These are phyloP conservation scores for Volvariella surrecta DNA, from an alignment of 1,284 basidiomycete species.

Conservation along the genomic window DNA sequence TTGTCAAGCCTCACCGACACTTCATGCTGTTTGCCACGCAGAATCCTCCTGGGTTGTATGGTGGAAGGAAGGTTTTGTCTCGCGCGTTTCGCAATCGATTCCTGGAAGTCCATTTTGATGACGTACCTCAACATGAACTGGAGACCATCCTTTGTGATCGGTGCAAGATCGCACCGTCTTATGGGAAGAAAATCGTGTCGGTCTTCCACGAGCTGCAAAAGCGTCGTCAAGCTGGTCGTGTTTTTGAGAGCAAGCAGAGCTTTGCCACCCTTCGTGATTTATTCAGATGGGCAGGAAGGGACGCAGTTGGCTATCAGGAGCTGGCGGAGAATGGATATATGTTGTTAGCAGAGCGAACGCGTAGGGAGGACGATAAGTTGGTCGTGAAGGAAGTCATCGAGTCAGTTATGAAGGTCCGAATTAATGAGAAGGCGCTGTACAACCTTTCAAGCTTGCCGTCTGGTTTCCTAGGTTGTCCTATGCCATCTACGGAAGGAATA, in stretches of 20 bases:
- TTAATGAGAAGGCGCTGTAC: constrained; percentile 71
- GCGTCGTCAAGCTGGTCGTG: constrained; percentile 81
- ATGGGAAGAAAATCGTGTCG: constrained; percentile 83
- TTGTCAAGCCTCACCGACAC: constrained; percentile 88
- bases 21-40: constrained; percentile 99
- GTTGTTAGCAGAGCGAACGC: constrained; percentile 89
- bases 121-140: constrained; percentile 91
- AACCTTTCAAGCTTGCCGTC: constrained; percentile 27
- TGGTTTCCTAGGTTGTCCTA: constrained; percentile 45
- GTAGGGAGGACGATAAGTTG: constrained; percentile 78
- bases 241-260: constrained; percentile 97
- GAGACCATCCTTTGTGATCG: constrained; percentile 89
- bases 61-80: constrained; percentile 91
- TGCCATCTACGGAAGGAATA: constrained; percentile 45
- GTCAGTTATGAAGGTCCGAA: constrained; percentile 80
- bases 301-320: constrained; percentile 85
- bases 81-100: constrained; percentile 98
- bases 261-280: constrained; percentile 97
- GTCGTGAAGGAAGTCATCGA: constrained; percentile 94
- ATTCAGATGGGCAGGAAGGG: constrained; percentile 94
- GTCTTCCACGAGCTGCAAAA: constrained; percentile 95
- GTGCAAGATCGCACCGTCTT: constrained; percentile 87
- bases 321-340: constrained; percentile 97
- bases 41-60: constrained; percentile 97
- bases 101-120: constrained; percentile 96